Conservation (phyloP, 2,329 filamentous ascomycete species). For the Ophiostoma angusticollis region DNA sequence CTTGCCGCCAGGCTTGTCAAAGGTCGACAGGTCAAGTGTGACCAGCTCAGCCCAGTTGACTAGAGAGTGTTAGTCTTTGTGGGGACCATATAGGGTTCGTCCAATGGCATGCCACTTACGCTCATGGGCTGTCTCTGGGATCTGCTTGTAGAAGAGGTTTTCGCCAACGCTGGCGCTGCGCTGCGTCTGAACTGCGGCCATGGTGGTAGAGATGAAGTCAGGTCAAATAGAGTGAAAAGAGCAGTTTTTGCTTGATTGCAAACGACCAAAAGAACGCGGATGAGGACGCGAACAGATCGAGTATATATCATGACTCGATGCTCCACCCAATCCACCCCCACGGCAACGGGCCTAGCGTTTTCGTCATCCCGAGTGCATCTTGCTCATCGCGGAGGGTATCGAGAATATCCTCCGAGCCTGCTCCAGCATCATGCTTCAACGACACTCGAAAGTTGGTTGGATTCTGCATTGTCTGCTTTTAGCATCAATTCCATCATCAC, state of each 20-base stretch:
- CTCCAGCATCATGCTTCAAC: background rate
- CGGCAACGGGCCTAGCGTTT: background rate
- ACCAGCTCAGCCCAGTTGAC: slow-evolving; percentile 11
- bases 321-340: background rate
- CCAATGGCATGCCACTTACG: slow-evolving; percentile 14
- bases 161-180: background rate
- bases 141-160: slow-evolving; percentile 21
- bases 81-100: background rate
- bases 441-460: slow-evolving; percentile 2
- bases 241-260: background rate
- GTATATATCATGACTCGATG: slow-evolving; percentile 1
- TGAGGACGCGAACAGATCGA: too few species aligned
- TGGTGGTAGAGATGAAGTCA: too few species aligned
- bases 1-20: slow-evolving; percentile 22
- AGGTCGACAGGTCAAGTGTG: slow-evolving; percentile 21
- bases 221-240: too few species aligned
- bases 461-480: slow-evolving; percentile 10
- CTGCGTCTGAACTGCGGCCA: slow-evolving; percentile 6
- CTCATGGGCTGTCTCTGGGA: slow-evolving; percentile 23
- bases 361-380: slow-evolving; percentile 10
- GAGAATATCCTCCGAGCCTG: slow-evolving; percentile 6
- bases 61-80: background rate
- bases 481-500: slow-evolving; percentile 7
- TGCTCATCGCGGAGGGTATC: slow-evolving; percentile 12
- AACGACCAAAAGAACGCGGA: too few species aligned